Base-by-base conservation (phyloP, 371 early-diverging fungal species). In the Mucor lusitanicus region DNA sequence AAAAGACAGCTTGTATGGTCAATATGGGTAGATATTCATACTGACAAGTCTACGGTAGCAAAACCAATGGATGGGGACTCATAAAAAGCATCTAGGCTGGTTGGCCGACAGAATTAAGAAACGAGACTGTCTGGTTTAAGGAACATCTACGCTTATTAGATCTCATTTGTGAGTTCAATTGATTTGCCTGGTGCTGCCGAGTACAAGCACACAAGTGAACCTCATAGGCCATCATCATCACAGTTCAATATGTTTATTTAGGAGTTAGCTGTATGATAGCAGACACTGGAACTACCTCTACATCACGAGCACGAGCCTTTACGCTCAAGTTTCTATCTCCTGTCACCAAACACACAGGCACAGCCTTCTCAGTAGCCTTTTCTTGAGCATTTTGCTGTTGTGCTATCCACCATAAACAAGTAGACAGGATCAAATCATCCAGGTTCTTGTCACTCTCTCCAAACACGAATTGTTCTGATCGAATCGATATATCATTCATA, bases 271-370 rank as follows among this genome's bases (percentile, higher is more conserved):
- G 77, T 61, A 78, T 78, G 35, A 81, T 67, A 1, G 74, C 82
- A 53, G 78, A 74, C 1, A 82, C 78, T 50, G 82, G 80, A n/a
- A 79, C 75, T 0, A 90, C 88, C 55, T 87, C 82, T 0, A 90
- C 83, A 33, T 80, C 86, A 60, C 88, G 75, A 7, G 88, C 88
- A 48, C 88, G 81, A 1, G 90, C 90, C 63, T 90, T 90, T 35
- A 90, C 86, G 27, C 88, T 84, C 32, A 90, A 67, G 58, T 90
- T 90, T 46, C 88, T 81, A 71, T 90, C 90, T 33, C 85, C 87
- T 19, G 90, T 90, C 17, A 90, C 85, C 28, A 90, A 69, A 61
- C 85, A 87, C n/a, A 85, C 83, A 27, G 76, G 64, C 27, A 76
- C 76, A 28, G 33, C 17, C 35, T 57, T 62, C 6, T 64, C 64